Evolutionary conservation across 2,329 filamentous ascomycete species (phyloP).

Genomic region (Fusarium anthophilum): DNA sequence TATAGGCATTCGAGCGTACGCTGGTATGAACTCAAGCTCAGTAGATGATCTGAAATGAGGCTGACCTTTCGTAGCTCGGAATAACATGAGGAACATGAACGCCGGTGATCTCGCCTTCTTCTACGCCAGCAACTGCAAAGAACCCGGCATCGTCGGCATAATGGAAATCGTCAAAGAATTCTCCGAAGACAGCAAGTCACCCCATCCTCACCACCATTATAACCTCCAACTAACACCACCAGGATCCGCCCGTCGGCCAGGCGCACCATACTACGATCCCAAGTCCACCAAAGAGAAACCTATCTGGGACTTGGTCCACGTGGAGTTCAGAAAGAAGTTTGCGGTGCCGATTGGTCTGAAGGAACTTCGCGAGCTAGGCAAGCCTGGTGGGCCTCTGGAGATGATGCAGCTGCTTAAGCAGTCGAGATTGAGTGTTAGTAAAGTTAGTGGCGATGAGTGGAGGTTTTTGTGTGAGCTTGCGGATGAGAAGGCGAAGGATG

Average conservation of each 20-base stretch:
- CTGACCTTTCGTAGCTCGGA: conserved; percentile 66
- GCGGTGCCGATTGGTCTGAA: conserved; percentile 73
- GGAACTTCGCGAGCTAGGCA: conserved; percentile 73
- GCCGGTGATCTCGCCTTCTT: conserved; percentile 94
- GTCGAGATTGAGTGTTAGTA: conserved; percentile 82
- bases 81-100: conserved; percentile 92
- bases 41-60: accelerated
- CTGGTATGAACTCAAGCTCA: conserved; percentile 43
- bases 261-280: conserved; percentile 80
- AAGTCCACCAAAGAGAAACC: conserved; percentile 67
- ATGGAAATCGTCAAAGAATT: conserved; percentile 92
- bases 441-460: conserved; percentile 73
- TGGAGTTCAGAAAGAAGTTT: conserved; percentile 88
- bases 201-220: accelerated
- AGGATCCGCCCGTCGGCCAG: conserved; percentile 48
- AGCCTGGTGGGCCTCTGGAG: conserved; percentile 65
- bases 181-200: conserved; percentile 74
- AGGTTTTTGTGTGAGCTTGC: conserved; percentile 66
- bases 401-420: conserved; percentile 87
- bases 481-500: conserved; percentile 52
- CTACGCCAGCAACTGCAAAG: conserved; percentile 94
- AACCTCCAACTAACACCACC: accelerated
- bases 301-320: conserved; percentile 88
- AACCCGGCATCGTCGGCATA: conserved; percentile 84
- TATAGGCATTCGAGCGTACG: conserved; percentile 60